These are phyloP conservation scores for Crithidia fasciculata DNA, from an alignment of 208 protist species.

Conservation along the genomic window DNA sequence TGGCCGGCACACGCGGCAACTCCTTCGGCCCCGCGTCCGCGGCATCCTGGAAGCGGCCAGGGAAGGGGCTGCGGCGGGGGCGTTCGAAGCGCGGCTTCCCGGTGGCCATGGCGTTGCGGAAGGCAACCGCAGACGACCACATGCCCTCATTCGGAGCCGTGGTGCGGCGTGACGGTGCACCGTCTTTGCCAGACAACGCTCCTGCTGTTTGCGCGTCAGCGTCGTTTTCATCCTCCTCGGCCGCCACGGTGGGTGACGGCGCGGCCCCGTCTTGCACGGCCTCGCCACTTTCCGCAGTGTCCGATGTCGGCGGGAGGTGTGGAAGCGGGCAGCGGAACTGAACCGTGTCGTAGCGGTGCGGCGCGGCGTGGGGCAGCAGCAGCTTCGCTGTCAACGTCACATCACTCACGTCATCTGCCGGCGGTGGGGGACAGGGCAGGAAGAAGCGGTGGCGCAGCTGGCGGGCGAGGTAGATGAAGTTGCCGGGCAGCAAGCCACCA, in stretches of 20 bases:
- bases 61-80: conserved; percentile 10
- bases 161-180: background rate
- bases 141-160: conserved; percentile 32
- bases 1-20: conserved; percentile 19
- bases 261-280: background rate
- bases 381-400: conserved; percentile 35
- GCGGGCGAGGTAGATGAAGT: conserved; percentile 35
- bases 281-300: background rate
- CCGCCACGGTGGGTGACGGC: background rate
- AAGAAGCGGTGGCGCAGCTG: conserved; percentile 45
- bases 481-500: conserved; percentile 9
- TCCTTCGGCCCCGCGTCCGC: background rate
- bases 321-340: conserved; percentile 24
- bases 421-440: background rate
- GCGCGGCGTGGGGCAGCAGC: conserved; percentile 29
- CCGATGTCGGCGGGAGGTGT: background rate
- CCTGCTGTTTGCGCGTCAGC: background rate
- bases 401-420: conserved; percentile 11
- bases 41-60: background rate
- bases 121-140: conserved; percentile 20
- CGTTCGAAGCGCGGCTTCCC: conserved; percentile 17
- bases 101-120: conserved; percentile 11
- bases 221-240: background rate
- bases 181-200: background rate
- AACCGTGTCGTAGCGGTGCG: conserved; percentile 42